These are phyloP conservation scores for Dalbergia cultrata DNA, from an alignment of 306 rosid species.

Conservation along the genomic window DNA sequence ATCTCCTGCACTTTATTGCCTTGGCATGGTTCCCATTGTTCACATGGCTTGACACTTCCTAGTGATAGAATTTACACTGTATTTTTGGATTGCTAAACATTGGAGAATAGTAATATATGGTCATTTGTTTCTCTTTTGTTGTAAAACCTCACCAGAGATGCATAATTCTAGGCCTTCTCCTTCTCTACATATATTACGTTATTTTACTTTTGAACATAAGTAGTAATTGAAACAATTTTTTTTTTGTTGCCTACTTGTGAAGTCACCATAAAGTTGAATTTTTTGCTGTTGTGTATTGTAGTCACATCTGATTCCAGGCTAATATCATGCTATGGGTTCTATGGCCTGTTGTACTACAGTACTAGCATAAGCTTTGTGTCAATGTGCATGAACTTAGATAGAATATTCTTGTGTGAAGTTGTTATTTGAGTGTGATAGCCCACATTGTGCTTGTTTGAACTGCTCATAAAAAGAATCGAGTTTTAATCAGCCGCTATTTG, in stretches of 20 bases:
- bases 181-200: not conserved
- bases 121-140: not conserved
- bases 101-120: slow-evolving; percentile 5
- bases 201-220: not conserved
- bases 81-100: slow-evolving; percentile 16
- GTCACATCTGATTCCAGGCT: not conserved
- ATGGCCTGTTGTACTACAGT: no score
- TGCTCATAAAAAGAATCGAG: no score
- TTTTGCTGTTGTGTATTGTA: not conserved
- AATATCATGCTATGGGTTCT: no score
- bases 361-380: no score
- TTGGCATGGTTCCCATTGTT: slow-evolving; percentile 92
- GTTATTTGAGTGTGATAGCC: no score
- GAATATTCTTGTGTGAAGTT: no score
- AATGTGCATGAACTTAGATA: no score
- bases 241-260: not conserved
- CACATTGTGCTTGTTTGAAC: no score
- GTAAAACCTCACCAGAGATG: not conserved
- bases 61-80: slow-evolving; percentile 38
- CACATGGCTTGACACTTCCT: slow-evolving; percentile 90
- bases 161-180: not conserved
- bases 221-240: not conserved
- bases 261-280: not conserved
- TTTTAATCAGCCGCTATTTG: no score
- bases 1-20: slow-evolving; percentile 87